Evolutionary conservation across 331 rosid species (phyloP), one percentile per base, ranked within the genome.

Genomic region (Malus hybrid): DNA sequence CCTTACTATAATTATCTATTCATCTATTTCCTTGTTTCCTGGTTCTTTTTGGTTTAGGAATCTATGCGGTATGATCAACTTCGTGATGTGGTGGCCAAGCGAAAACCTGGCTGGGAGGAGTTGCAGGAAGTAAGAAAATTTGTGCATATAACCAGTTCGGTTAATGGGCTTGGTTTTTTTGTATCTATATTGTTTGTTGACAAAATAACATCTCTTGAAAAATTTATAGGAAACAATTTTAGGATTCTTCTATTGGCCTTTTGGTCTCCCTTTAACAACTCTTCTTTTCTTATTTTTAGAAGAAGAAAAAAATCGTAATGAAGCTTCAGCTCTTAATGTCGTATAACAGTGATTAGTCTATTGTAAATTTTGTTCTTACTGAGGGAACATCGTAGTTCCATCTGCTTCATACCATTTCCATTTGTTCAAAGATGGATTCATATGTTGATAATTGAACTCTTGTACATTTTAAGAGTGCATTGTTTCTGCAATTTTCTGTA

Each of bases 41-140:
- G 20, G 10, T 73, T 80, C 69, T n/a, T 69, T 16, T 56, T 33
- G 29, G 69, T 29, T 78, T 76, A 93, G 98, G 98, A 93, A 76
- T 90, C 97, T 74, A 87, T 77, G 90, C 82, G 79, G 66, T 93
- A 93, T 75, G 96, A 93, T 79, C 86, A 90, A 78, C 94, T 93
- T 62, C 93, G 96, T 80, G 93, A 93, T 84, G 89, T 46, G 81
- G 98, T 93, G 78, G 92, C 91, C 76, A 90, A 87, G 86, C 79
- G 90, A 78, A 88, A 86, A 70, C 97, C 96, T 65, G 98, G 98
- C 62, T 93, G 98, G 98, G 98, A 93, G 87, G 74, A 90, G 78
- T 83, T 91, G 82, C 97, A 93, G 81, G 90, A 93, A 67, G 98
- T 93, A 88, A 82, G 86, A 57, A 70, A 52, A 80, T 65, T 77